A percentile compares a stretch with the other conserved stretches of the same genome.
Evolutionary conservation across 2,329 filamentous ascomycete species (phyloP).

Genomic region (Colletotrichum filicis): DNA sequence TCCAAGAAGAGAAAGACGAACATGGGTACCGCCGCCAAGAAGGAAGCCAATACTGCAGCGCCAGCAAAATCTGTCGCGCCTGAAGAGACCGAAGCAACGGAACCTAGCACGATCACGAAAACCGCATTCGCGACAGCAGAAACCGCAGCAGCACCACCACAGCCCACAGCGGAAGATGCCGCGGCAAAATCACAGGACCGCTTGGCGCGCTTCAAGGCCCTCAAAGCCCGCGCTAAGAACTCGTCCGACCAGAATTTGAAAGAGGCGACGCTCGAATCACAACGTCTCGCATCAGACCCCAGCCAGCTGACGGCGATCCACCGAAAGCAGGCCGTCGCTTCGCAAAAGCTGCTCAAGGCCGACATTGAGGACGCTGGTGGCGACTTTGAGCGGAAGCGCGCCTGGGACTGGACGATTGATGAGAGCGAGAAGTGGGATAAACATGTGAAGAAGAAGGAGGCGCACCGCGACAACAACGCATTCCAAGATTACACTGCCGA

Average conservation of each 20-base stretch:
- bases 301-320: constrained; percentile 81
- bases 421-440: constrained; percentile 96
- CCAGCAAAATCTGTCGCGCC: constrained; percentile 27
- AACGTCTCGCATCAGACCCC: constrained; percentile 82
- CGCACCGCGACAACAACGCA: constrained; percentile 83
- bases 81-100: constrained; percentile 36
- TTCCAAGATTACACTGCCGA: constrained; percentile 92
- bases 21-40: constrained; percentile 36
- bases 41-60: constrained; percentile 28
- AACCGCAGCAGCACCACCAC: constrained; percentile 34
- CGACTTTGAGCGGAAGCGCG: constrained; percentile 96
- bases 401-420: constrained; percentile 98
- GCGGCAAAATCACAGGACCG: constrained; percentile 70
- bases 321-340: constrained; percentile 86
- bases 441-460: constrained; percentile 85
- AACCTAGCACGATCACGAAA: constrained; percentile 30
- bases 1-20: constrained; percentile 58
- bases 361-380: constrained; percentile 86
- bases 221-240: constrained; percentile 82
- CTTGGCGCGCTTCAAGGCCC: constrained; percentile 84
- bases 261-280: constrained; percentile 85
- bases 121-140: constrained; percentile 41
- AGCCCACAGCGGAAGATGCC: constrained; percentile 39
- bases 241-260: constrained; percentile 81
- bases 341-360: constrained; percentile 92